phyloP scores from a whole-genome alignment of 2,329 filamentous ascomycete species.

The Lojkania enalia region DNA sequence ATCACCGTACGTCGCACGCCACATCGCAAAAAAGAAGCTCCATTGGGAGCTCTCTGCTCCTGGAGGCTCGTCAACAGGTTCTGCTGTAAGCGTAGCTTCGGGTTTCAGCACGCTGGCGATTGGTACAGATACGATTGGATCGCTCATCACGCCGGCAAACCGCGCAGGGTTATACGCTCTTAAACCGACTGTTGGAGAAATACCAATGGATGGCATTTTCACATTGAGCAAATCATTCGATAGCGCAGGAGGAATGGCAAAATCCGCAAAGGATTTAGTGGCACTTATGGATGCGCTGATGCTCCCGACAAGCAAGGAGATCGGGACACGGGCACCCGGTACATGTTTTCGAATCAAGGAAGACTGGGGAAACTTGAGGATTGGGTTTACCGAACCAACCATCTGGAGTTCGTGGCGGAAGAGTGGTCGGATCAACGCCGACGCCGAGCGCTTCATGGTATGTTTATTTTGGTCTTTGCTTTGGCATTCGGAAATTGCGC shows the following conservation, averaged over 20 bases:
- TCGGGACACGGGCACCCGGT: constrained; percentile 21
- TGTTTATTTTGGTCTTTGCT: constrained; percentile 11
- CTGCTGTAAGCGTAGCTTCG: constrained; percentile 45
- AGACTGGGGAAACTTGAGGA: constrained; percentile 35
- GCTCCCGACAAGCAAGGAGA: constrained; percentile 35
- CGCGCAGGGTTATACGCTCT: constrained; percentile 45
- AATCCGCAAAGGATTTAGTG: constrained; percentile 42
- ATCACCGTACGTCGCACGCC: constrained; percentile 44
- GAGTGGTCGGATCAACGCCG: constrained; percentile 38
- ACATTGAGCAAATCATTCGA: constrained; percentile 41
- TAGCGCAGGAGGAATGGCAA: constrained; percentile 40
- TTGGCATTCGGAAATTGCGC: constrained; percentile 5
- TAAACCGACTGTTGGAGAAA: constrained; percentile 42
- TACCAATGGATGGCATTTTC: constrained; percentile 44
- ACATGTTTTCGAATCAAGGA: constrained; percentile 38
- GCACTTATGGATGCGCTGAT: constrained; percentile 39
- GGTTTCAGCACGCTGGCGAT: constrained; percentile 47
- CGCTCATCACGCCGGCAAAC: constrained; percentile 46
- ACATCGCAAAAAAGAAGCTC: constrained; percentile 41
- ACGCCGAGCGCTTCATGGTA: constrained; percentile 45
- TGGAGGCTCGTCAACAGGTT: constrained; percentile 44
- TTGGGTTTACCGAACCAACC: constrained; percentile 42
- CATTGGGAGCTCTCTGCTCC: constrained; percentile 44
- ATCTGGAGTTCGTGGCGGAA: constrained; percentile 43
- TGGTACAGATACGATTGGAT: constrained; percentile 47